phyloP scores from a whole-genome alignment of 2,329 filamentous ascomycete genomes.

The Phyllosticta citriasiana region DNA sequence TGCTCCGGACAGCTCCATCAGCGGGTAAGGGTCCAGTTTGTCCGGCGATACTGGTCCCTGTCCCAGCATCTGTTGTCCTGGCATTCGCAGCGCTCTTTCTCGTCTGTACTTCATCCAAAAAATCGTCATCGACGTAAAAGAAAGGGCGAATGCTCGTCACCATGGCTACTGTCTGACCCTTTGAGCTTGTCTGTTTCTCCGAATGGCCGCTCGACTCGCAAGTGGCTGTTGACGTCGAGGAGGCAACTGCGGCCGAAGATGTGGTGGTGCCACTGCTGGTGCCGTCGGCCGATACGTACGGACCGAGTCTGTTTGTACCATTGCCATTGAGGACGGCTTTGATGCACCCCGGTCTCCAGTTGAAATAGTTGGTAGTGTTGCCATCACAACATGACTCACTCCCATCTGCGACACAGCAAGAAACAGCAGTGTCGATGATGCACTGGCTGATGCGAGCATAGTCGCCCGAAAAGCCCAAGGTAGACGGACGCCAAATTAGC shows the following conservation, averaged over 20 bases:
- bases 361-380: neutral
- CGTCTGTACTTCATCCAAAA: neutral
- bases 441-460: conserved; percentile 3
- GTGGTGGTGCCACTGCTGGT: neutral
- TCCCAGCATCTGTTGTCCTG: neutral
- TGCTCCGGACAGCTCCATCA: neutral
- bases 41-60: neutral
- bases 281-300: neutral
- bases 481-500: neutral
- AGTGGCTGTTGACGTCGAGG: neutral
- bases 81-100: neutral
- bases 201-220: neutral
- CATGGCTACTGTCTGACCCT: neutral
- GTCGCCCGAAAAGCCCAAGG: neutral
- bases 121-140: neutral
- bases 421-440: neutral
- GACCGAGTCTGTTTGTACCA: conserved; percentile 2
- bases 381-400: neutral
- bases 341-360: conserved; percentile 8
- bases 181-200: neutral
- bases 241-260: neutral
- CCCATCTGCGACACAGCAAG: neutral
- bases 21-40: neutral
- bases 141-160: neutral
- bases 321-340: conserved; percentile 5